Base-by-base conservation (phyloP, 257 asterid species). In the Voacanga thouarsii region DNA sequence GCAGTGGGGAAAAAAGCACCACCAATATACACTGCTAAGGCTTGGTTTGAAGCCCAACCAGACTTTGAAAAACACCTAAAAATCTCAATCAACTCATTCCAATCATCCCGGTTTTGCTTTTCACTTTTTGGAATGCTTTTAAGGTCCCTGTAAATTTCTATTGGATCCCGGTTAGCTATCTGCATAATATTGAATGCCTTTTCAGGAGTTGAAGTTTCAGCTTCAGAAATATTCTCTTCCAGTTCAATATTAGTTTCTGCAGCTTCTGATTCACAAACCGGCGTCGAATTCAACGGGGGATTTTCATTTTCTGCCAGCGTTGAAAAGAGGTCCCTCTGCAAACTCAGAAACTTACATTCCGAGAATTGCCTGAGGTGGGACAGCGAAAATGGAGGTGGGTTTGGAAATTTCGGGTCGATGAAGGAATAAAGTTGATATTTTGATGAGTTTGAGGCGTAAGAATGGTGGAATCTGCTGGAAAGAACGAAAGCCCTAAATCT, bases 31-130 rank as follows among this genome's bases (percentile, higher is more conserved):
- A 89, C 82, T 7, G 92, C 92, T n/a, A 95, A 86, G 61, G 99
- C 92, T 85, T 91, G 99, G 82, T 89, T 87, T 0, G 96, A 74
- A 63, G 98, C 98, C 98, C 99, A 95, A 65, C 88, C 89, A 0
- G 99, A 95, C 79, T 78, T 79, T 43, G 92, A 65, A 79, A 92
- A 93, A 70, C 87, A 61, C 66, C 84, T 78, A 45, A 92, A 86
- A 59, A 92, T 75, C 85, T 92, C 94, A 12, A 19, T 80, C 79
- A 90, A 24, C 55, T 82, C 55, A 81, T 91, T 89, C 90, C 88
- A 88, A 81, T 95, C 96, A 63, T 75, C 59, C 65, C 77, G 80
- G 57, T 80, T 82, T 37, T 77, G 84, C 65, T 75, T 83, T 26
- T 86, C 86, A 14, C 86, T 37, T 51, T 72, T 78, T 7, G 14